Base-by-base conservation (phyloP, 331 rosid species). In the Pyracantha coccinea region DNA sequence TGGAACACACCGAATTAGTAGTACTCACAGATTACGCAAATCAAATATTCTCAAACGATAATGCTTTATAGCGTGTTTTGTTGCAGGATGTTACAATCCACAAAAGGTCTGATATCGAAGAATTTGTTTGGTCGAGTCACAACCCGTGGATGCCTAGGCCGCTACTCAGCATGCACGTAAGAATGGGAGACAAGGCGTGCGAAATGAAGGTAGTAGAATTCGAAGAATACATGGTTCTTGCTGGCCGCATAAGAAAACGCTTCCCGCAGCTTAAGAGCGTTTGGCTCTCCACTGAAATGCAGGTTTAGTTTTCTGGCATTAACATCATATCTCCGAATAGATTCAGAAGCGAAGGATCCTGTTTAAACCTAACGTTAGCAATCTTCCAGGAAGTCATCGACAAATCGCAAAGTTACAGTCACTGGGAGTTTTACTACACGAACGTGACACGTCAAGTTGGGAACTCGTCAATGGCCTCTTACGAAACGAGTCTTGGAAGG, bases 211-310 rank as follows among this genome's bases (percentile, higher is more conserved):
- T 92, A 6, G 91, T 85, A 69, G 96, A 84, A 55, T 92, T 92
- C 74, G 88, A 88, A 84, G 84, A 76, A 11, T 94, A 94, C 90
- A 88, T 93, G 96, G 77, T 75, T 66, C 95, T 94, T 29, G 97
- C 97, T 7, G 66, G 71, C 64, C 84, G 94, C 50, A 80, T 85
- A 21, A 67, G 96, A 76, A 86, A 75, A 65, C 91, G 82, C 68
- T 94, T 91, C 75, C 99, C 97, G 2, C 79, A 92, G 72, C 93
- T 92, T 64, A 81, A 85, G 29, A 82, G 78, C 75, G 71, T 89
- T 76, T 94, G 97, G 99, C 87, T 94, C 17, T 92, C 99, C 14
- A 92, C 97, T 1, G 99, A 94, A 89, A 92, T 94, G 96, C 97
- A 92, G 97, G 98, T 80, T 19, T n/a, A 20, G 1, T 72, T 33